These are phyloP conservation scores for Whalleya microplaca DNA, from an alignment of 2,329 filamentous ascomycete genomes.

Conservation along the genomic window DNA sequence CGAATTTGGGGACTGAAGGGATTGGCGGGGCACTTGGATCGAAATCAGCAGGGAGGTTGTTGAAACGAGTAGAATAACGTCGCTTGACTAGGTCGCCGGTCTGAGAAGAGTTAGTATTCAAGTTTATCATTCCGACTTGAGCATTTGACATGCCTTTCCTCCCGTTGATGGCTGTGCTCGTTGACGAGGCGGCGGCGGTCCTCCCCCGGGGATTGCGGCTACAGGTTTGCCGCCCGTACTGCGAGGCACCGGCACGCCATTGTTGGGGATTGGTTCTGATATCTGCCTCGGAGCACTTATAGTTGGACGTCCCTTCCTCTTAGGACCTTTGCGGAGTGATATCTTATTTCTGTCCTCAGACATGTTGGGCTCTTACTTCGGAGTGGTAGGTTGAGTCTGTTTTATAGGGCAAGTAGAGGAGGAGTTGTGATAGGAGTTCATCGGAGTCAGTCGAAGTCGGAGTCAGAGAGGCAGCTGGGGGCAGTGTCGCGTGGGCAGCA, in stretches of 20 bases:
- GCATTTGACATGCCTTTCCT: constrained; percentile 56
- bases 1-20: constrained; percentile 65
- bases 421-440: background rate
- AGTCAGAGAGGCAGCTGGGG: background rate
- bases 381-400: background rate
- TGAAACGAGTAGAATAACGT: constrained; percentile 92
- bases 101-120: constrained; percentile 44
- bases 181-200: constrained; percentile 39
- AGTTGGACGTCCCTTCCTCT: constrained; percentile 62
- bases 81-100: constrained; percentile 88
- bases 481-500: background rate
- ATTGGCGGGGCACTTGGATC: constrained; percentile 72
- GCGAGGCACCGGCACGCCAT: constrained; percentile 45
- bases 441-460: too few species aligned
- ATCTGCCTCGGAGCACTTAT: constrained; percentile 68
- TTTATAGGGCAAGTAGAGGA: background rate
- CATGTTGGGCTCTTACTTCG: constrained; percentile 49
- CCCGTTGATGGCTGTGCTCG: constrained; percentile 53
- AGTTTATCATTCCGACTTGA: background rate
- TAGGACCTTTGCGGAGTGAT: constrained; percentile 63
- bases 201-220: constrained; percentile 32
- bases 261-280: constrained; percentile 61
- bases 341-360: constrained; percentile 65
- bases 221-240: constrained; percentile 39
- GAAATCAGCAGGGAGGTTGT: constrained; percentile 72